Conservation (phyloP, 768 basidiomycete genomes). For the Collybia nuda region DNA sequence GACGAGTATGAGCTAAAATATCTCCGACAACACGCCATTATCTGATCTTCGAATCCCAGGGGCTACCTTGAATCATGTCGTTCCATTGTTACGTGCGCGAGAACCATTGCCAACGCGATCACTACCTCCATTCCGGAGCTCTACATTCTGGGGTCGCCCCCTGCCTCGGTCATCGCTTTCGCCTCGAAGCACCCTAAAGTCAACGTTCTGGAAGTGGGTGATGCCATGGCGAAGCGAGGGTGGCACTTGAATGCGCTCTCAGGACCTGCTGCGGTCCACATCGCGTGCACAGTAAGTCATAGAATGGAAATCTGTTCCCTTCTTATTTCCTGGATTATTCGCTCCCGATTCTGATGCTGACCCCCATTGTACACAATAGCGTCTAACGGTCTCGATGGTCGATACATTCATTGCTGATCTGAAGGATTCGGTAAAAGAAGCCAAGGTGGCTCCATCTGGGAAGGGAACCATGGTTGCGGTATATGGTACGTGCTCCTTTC, state of each 20-base stretch:
- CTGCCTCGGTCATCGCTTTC: conserved; percentile 90
- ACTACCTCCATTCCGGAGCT: conserved; percentile 73
- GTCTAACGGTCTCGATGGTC: conserved; percentile 73
- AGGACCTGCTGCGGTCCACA: conserved; percentile 82
- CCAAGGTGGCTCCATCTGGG: conserved; percentile 61
- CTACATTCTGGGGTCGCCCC: conserved; percentile 86
- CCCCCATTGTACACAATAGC: conserved; percentile 38
- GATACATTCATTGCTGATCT: conserved; percentile 85
- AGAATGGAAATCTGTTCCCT: neutral
- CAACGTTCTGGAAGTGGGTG: conserved; percentile 87
- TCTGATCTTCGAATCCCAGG: conserved; percentile 32
- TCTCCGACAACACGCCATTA: neutral
- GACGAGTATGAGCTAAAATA: conserved; percentile 55
- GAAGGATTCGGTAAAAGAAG: conserved; percentile 71
- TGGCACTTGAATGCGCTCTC: conserved; percentile 91
- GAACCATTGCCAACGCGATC: conserved; percentile 69
- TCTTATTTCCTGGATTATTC: neutral
- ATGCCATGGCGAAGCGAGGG: conserved; percentile 79
- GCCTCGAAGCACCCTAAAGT: conserved; percentile 59
- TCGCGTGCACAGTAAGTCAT: conserved; percentile 83
- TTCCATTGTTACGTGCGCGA: conserved; percentile 74
- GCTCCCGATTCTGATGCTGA: conserved; percentile 4
- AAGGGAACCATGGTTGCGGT: conserved; percentile 89
- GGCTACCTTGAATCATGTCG: conserved; percentile 89
- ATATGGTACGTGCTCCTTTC: conserved; percentile 62